Evolutionary conservation across 345 rosid species (phyloP), one percentile per base, ranked within the genome.

Genomic region (Combretum micranthum): DNA sequence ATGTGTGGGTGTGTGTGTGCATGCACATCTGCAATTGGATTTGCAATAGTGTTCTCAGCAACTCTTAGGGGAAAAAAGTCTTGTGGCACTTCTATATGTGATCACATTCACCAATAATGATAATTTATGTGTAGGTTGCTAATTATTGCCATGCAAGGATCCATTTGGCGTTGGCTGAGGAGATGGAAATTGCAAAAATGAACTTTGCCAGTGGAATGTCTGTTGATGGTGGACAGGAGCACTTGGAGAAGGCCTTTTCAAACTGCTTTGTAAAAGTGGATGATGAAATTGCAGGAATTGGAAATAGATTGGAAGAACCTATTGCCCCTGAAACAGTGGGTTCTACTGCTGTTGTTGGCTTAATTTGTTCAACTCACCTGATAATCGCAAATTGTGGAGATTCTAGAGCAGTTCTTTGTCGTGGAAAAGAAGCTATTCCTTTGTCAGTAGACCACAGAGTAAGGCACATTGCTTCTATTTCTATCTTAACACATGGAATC

Each of bases 271-370:
- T 65, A 47, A 86, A 65, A 75, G 86, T 89, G 44, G 91, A 88
- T 67, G 71, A 75, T 0, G 88, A 83, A 77, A 65, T 77, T 3
- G 66, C 50, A 6, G 68, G 56, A 58, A 58, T 16, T 2, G 1
- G 48, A 25, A 17, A 15, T 54, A 32, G 12, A 26, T 42, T 22
- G 5, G 0, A n/a, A 15, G 57, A 72, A 59, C 57, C 68, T 3
- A 42, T 83, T 47, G 81, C 80, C 13, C 82, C 88, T 3, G 91
- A 82, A 52, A 87, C 93, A 16, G 87, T 68, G 17, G 97, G 97
- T 54, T 84, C 97, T n/a, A 90, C 97, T 0, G 93, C 97, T n/a
- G 83, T 84, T 19, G 86, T 83, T 15, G 81, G 86, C 22, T 42
- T 86, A 15, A 69, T 81, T 16, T 78, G 80, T 61, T 67, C 80